Evolutionary conservation across 176 grass and related monocot genomes (phyloP), one percentile per base, ranked within the genome.

Genomic region (Musa troglodytarum): DNA sequence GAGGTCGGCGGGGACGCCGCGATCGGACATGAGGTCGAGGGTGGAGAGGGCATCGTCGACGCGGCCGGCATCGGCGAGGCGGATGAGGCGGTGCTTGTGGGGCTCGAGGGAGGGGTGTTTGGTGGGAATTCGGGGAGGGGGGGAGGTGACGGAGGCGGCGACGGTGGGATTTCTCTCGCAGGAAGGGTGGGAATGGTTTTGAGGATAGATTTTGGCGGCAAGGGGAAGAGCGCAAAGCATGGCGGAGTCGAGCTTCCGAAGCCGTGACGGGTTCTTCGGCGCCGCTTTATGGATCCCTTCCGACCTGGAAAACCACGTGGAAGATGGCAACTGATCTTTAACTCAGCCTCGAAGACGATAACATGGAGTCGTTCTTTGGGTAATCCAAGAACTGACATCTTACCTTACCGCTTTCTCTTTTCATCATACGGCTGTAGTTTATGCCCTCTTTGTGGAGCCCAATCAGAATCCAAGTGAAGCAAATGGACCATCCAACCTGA

Each of bases 41-140:
- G 69, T 11, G 34, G 69, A 80, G 78, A 80, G 55, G 49, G 78
- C 69, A 73, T 64, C 78, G 57, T 72, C 55, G 69, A 80, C 50
- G 78, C 69, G 69, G 50, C 78, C 69, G 29, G 55, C 11, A 8
- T 73, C 78, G 56, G 78, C 78, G 49, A 83, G 78, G 57, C 78
- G 57, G 56, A 76, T 65, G 73, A 75, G 62, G 0, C 1, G 71
- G 74, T 28, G 22, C 22, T 72, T 74, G 85, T 53, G 73, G 63
- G 62, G 71, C 21, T 73, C 67, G 71, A 26, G 63, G 50, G 54
- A 69, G 9, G 81, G 83, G 63, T 72, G 57, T 57, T 63, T 73
- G 14, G 49, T 17, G 22, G 54, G 56, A 72, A 23, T 23, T 1
- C 21, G n/a, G 58, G 12, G 58, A 16, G 20, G 11, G 15, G 21